A percentile compares a stretch with the other conserved stretches of the same genome.
Evolutionary conservation across 2,329 filamentous ascomycete species (phyloP).

Genomic region (Simplicillium sp.): DNA sequence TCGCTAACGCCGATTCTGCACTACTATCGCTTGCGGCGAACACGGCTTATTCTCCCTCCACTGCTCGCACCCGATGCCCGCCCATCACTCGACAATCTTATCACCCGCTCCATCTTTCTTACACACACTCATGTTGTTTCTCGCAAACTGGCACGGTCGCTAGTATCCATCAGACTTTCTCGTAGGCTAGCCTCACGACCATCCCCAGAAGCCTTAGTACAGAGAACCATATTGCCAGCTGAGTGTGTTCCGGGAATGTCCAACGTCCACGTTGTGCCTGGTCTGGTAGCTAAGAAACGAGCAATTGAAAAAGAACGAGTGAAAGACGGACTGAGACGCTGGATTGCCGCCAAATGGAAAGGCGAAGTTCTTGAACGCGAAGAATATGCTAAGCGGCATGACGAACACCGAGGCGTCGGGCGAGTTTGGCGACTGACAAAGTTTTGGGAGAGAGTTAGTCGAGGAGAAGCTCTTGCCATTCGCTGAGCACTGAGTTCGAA

Average conservation of each 20-base stretch:
- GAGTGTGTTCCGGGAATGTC: conserved; percentile 47
- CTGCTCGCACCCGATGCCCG: conserved; percentile 47
- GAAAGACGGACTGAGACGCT: conserved; percentile 56
- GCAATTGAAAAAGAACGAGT: conserved; percentile 57
- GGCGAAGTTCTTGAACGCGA: conserved; percentile 40
- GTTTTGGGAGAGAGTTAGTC: conserved; percentile 56
- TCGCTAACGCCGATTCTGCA: conserved; percentile 59
- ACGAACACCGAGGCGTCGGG: conserved; percentile 43
- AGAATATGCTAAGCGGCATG: conserved; percentile 34
- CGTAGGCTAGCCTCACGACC: conserved; percentile 51
- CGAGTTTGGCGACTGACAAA: conserved; percentile 51
- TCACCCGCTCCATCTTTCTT: conserved; percentile 55
- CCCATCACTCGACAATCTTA: conserved; percentile 52
- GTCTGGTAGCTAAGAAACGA: conserved; percentile 51
- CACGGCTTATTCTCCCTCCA: conserved; percentile 42
- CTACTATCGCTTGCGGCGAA: conserved; percentile 47
- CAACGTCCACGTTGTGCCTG: conserved; percentile 41
- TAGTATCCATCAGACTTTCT: conserved; percentile 57
- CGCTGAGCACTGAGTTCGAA: conserved; percentile 1
- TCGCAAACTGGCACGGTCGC: conserved; percentile 50
- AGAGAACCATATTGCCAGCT: conserved; percentile 53
- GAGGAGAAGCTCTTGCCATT: conserved; percentile 20
- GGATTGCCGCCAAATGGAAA: conserved; percentile 52
- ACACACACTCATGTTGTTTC: conserved; percentile 58
- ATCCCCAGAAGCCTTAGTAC: conserved; percentile 48